These are phyloP conservation scores for Phytophthora gonapodyides DNA, from an alignment of 352 stramenopile genomes.

Conservation along the genomic window DNA sequence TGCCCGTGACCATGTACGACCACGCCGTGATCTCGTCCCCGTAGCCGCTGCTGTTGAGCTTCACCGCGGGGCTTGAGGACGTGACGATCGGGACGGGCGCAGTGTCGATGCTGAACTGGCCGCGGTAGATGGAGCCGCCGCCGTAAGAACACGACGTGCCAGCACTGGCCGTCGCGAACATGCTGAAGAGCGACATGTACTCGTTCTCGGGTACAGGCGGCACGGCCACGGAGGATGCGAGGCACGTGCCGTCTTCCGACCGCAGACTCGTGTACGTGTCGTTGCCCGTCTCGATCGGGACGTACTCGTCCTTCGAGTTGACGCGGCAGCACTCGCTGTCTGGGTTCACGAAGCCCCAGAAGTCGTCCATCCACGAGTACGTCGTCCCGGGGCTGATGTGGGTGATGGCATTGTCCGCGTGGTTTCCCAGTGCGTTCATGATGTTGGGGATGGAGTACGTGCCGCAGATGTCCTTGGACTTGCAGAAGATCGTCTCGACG, in stretches of 20 bases:
- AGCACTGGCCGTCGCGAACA: conserved; percentile 69
- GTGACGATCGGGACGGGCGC: conserved; percentile 57
- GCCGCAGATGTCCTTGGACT: conserved; percentile 62
- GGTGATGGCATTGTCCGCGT: conserved; percentile 43
- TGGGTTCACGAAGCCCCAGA: conserved; percentile 65
- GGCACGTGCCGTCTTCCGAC: conserved; percentile 40
- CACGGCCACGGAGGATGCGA: conserved; percentile 38
- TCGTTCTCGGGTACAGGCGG: conserved; percentile 52
- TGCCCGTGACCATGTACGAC: conserved; percentile 67
- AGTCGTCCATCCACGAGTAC: conserved; percentile 76
- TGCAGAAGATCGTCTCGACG: conserved; percentile 56
- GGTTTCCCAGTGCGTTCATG: conserved; percentile 57
- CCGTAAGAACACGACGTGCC: conserved; percentile 65
- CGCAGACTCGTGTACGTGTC: conserved; percentile 50
- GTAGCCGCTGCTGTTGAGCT: conserved; percentile 54
- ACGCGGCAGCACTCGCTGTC: conserved; percentile 68
- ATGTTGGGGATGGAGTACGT: conserved; percentile 63
- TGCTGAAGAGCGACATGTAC: conserved; percentile 80
- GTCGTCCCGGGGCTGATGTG: conserved; percentile 61
- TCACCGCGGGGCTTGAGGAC: conserved; percentile 44
- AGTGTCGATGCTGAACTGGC: conserved; percentile 65
- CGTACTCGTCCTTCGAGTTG: conserved; percentile 46
- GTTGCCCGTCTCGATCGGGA: conserved; percentile 53
- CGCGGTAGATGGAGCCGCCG: conserved; percentile 69
- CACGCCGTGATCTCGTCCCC: conserved; percentile 61